Evolutionary conservation across 352 stramenopile genomes (phyloP), one percentile per base, ranked within the genome.

Genomic region (Globisporangium nagaii): DNA sequence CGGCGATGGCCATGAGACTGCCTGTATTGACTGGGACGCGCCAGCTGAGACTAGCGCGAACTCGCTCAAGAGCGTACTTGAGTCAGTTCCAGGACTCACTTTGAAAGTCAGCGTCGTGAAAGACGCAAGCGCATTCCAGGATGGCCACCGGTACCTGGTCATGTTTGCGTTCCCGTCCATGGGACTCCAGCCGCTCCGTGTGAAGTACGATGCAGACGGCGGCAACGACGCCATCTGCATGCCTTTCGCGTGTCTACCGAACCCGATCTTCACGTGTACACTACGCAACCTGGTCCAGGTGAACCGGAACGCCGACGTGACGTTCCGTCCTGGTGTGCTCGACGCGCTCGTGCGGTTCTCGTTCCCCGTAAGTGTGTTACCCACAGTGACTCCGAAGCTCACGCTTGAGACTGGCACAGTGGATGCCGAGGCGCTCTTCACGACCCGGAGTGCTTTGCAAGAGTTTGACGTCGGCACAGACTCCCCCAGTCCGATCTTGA

Each of bases 381-480:
- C 39, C 9, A 63, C 52, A 8, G 71, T 67, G 17, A 57, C 39
- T 1, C 66, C 77, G 1, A 72, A 51, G 22, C 53, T 91, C 11
- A 55, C 49, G 6, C 51, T 91, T 8, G 61, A 84, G 24, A 80
- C 66, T 2, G 77, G 74, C 9, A 9, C 42, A 0, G 51, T 65
- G 5, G 59, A 68, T 13, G 52, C 66, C 11, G 32, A 61, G 0
- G 81, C 78, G 0, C 37, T 44, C 1, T 89, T 82, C 46, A 84
- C 68, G 0, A 60, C 66, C 3, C 70, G 75, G 39, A 72, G 74
- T 5, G 63, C 72, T 0, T 20, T 77, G 0, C 65, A 79, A n/a
- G 62, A 81, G 42, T 88, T 91, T 56, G 78, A 91, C 30, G 72
- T 91, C 0, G 78, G 74, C 1, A 58, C 78, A 0, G 60, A 77